These are phyloP conservation scores for Calvatia gigantea DNA, from an alignment of 768 basidiomycete genomes.

Conservation along the genomic window DNA sequence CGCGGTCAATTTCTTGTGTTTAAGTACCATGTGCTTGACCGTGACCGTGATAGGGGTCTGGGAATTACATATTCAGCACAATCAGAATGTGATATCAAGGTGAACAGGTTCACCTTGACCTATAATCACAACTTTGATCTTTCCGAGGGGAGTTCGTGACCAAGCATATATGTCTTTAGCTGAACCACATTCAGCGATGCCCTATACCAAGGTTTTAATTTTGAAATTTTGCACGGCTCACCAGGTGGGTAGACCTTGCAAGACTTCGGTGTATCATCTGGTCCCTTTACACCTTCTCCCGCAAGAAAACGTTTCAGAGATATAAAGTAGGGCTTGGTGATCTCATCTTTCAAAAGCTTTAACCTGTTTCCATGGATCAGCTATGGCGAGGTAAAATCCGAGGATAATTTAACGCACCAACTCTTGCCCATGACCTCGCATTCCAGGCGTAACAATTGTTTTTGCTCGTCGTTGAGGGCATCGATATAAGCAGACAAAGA, in stretches of 20 bases:
- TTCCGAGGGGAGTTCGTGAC: conserved; percentile 84
- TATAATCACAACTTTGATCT: conserved; percentile 85
- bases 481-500: conserved; percentile 50
- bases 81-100: not conserved
- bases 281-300: conserved; percentile 56
- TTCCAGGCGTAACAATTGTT: conserved; percentile 59
- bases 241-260: conserved; percentile 77
- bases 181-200: not conserved
- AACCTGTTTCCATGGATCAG: conserved; percentile 43
- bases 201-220: conserved; percentile 1
- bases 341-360: conserved; percentile 68
- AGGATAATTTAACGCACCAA: conserved; percentile 43
- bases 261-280: conserved; percentile 38
- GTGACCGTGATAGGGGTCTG: conserved; percentile 77
- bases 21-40: conserved; percentile 81
- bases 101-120: conserved; percentile 49
- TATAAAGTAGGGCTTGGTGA: conserved; percentile 76
- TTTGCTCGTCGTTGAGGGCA: conserved; percentile 56
- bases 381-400: not conserved
- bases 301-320: conserved; percentile 66
- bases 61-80: not conserved
- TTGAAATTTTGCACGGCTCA: conserved; percentile 31
- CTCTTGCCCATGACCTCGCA: conserved; percentile 71
- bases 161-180: conserved; percentile 88
- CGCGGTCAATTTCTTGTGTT: not conserved